These are phyloP conservation scores for Saccharomycopsis sp. DNA, from an alignment of 805 yeast genomes.

Conservation along the genomic window DNA sequence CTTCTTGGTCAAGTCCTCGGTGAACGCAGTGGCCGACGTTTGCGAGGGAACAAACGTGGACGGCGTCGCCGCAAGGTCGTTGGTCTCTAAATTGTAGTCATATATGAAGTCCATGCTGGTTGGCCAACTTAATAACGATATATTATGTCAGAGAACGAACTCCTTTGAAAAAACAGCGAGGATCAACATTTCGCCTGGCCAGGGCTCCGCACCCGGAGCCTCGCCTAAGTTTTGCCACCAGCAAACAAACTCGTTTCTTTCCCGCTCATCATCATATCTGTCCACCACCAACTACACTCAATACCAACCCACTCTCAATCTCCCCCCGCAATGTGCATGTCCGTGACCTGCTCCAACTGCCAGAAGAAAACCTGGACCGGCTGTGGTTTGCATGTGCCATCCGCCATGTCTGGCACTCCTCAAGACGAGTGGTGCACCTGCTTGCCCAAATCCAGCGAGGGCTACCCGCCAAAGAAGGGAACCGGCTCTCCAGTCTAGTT, in stretches of 20 bases:
- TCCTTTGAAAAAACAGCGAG: no score
- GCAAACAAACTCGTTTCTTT: no score
- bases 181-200: no score
- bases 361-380: slow-evolving; percentile 24
- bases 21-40: background rate
- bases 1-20: slow-evolving; percentile 6
- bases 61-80: background rate
- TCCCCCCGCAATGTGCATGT: background rate
- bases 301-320: no score
- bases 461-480: slow-evolving; percentile 15
- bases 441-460: slow-evolving; percentile 6
- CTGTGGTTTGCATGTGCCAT: slow-evolving; percentile 25
- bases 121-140: no score
- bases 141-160: no score
- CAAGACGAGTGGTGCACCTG: slow-evolving; percentile 25
- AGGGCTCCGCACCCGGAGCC: no score
- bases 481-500: background rate
- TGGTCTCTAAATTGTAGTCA: slow-evolving; percentile 12
- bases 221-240: no score
- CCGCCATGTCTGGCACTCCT: slow-evolving; percentile 23
- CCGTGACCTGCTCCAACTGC: slow-evolving; percentile 1
- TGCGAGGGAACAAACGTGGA: background rate
- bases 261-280: no score
- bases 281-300: no score
- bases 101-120: slow-evolving; percentile 19